A percentile compares a stretch with the other conserved stretches of the same genome.
phyloP scores from a whole-genome alignment of 23 red algal species.

The Gracilaria vermiculophylla region DNA sequence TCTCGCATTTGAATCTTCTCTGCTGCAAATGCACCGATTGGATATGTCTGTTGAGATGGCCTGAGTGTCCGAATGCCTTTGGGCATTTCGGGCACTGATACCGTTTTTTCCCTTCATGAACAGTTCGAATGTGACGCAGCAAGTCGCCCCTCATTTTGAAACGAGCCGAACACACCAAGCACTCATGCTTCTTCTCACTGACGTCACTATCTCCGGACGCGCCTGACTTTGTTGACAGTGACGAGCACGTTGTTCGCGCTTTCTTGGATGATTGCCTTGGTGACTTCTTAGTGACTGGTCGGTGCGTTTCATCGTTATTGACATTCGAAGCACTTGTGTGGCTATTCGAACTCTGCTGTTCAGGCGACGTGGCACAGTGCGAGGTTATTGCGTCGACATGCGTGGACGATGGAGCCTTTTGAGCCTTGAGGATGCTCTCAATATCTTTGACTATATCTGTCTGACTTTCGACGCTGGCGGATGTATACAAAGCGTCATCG shows the following conservation, averaged over 20 bases:
- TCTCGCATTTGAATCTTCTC: slow-evolving; percentile 62
- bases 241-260: background rate
- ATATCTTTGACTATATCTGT: background rate
- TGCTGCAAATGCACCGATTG: slow-evolving; percentile 68
- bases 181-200: slow-evolving; percentile 43
- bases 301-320: background rate
- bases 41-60: slow-evolving; percentile 74
- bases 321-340: background rate
- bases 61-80: slow-evolving; percentile 66
- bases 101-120: slow-evolving; percentile 66
- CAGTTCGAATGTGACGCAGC: slow-evolving; percentile 57
- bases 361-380: background rate
- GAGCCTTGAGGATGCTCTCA: background rate
- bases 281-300: background rate
- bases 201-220: slow-evolving; percentile 6
- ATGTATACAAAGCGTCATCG: background rate
- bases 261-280: background rate
- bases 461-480: background rate
- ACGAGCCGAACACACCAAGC: slow-evolving; percentile 10
- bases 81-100: slow-evolving; percentile 47
- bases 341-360: background rate
- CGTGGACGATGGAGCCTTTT: background rate
- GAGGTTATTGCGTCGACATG: background rate
- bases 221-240: background rate
- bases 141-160: slow-evolving; percentile 75